Base-by-base conservation (phyloP, 495 filamentous ascomycete genomes). In the Penicillium bovifimosum region DNA sequence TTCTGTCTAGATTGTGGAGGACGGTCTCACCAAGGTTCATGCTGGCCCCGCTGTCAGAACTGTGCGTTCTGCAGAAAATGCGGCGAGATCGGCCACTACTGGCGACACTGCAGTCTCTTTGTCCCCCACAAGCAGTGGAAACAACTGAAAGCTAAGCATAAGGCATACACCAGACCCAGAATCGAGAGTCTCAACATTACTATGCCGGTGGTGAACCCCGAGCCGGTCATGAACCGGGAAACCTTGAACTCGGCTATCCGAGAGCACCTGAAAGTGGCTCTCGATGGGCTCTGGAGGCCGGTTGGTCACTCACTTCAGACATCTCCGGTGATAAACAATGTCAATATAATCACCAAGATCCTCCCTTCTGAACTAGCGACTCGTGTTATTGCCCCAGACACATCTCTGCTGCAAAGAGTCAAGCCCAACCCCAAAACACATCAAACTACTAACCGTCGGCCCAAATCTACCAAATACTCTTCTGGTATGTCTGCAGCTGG, bases 1-100 rank as follows among this genome's bases (percentile, higher is more conserved):
- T 27, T 36, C 11, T 47, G 45, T 7, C 11, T n/a, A 2, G 13
- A 36, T 3, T 36, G 33, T 28, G 20, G 18, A 34, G 11, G 7
- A 0, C 10, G 1, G 1, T 34, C 7, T 0, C 24, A 47, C 8
- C 18, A 10, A 2, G 45, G n/a, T 0, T 3, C 1, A n/a, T 47
- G 33, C 0, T 13, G 6, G 1, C 4, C 11, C 1, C n/a, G 13
- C 20, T 47, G 45, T 5, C 20, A 14, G 0, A 6, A 1, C 8
- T 47, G 45, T 28, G 45, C 45, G 2, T 47, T 47, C 24, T 47
- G 45, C 9, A 20, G 20, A 2, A 36, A 35, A 3, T 47, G 45
- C 5, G 32, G n/a, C 11, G 33, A 13, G 0, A 47, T 47, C 9
- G 45, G 45, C 17, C 45, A 47, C n/a, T 35, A 11, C 1, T 36